Conservation (phyloP, 1,284 basidiomycete genomes). For the Naganishia albida region DNA sequence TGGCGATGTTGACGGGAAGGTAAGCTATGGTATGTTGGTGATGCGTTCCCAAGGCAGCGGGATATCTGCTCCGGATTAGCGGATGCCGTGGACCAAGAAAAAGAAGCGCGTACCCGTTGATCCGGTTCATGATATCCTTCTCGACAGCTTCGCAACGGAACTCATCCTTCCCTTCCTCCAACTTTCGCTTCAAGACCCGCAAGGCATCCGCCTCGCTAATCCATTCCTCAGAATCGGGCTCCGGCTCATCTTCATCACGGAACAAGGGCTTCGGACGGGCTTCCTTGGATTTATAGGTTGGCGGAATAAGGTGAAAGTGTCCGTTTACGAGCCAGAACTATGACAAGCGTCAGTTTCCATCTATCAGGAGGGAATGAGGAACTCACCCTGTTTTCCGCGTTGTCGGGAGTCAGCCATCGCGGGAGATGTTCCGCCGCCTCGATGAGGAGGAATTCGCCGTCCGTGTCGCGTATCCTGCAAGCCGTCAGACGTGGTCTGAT, state of each 20-base stretch:
- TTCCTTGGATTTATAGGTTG: slow-evolving; percentile 69
- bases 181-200: slow-evolving; percentile 33
- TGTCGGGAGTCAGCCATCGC: slow-evolving; percentile 85
- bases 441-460: slow-evolving; percentile 94
- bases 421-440: slow-evolving; percentile 92
- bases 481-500: not conserved
- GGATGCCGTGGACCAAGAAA: not conserved
- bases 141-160: slow-evolving; percentile 15
- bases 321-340: slow-evolving; percentile 88
- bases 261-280: slow-evolving; percentile 56
- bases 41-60: slow-evolving; percentile 67
- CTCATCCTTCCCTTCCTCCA: not conserved
- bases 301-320: slow-evolving; percentile 80
- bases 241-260: slow-evolving; percentile 57
- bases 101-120: slow-evolving; percentile 7
- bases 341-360: not conserved
- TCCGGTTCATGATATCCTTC: slow-evolving; percentile 16
- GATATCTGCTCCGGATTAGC: slow-evolving; percentile 62
- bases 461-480: slow-evolving; percentile 73
- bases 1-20: slow-evolving; percentile 74
- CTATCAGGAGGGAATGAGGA: not conserved
- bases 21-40: slow-evolving; percentile 77
- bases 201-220: slow-evolving; percentile 69
- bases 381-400: slow-evolving; percentile 77
- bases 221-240: slow-evolving; percentile 58